phyloP scores from a whole-genome alignment of 1,139 yeast genomes.

The Debaryomycetaceae sp. region DNA sequence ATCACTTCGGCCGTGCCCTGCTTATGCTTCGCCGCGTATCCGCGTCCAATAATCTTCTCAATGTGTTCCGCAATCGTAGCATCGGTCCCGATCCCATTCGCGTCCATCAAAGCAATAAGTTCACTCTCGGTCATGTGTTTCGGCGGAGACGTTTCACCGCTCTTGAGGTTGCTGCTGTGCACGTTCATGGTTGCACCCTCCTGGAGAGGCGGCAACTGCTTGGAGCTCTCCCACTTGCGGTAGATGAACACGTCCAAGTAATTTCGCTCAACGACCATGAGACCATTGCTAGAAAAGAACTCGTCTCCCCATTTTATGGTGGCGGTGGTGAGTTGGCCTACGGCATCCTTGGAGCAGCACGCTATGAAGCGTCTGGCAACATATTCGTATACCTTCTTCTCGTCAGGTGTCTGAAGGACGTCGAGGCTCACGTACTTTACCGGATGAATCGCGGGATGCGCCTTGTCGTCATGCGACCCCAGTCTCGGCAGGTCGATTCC shows the following conservation, averaged over 20 bases:
- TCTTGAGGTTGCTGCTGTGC: slow-evolving; percentile 44
- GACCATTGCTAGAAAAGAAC: slow-evolving; percentile 56
- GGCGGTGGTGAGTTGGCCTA: slow-evolving; percentile 58
- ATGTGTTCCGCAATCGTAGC: slow-evolving; percentile 99
- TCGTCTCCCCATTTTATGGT: slow-evolving; percentile 73
- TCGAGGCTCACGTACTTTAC: slow-evolving; percentile 37
- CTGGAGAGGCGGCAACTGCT: slow-evolving; percentile 53
- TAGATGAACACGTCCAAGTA: slow-evolving; percentile 75
- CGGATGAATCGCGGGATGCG: slow-evolving; percentile 99
- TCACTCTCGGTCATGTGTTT: slow-evolving; percentile 83
- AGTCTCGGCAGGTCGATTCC: slow-evolving; percentile 53
- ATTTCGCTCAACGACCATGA: slow-evolving; percentile 61
- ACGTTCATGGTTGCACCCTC: slow-evolving; percentile 48
- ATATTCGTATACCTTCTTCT: slow-evolving; percentile 74
- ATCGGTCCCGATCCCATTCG: slow-evolving; percentile 96
- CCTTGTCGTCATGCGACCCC: slow-evolving; percentile 84
- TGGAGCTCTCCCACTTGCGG: slow-evolving; percentile 64
- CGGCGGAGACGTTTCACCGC: slow-evolving; percentile 78
- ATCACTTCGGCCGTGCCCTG: slow-evolving; percentile 29
- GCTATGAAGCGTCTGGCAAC: slow-evolving; percentile 83
- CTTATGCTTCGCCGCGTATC: slow-evolving; percentile 48
- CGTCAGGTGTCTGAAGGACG: slow-evolving; percentile 30
- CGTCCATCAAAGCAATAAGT: slow-evolving; percentile 87
- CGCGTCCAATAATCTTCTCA: slow-evolving; percentile 59
- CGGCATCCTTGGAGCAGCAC: slow-evolving; percentile 85